Percentiles rank a stretch among this genome's conserved stretches.
Conservation (phyloP, 2,329 filamentous ascomycete species). For the Thermoascus crustaceus region DNA sequence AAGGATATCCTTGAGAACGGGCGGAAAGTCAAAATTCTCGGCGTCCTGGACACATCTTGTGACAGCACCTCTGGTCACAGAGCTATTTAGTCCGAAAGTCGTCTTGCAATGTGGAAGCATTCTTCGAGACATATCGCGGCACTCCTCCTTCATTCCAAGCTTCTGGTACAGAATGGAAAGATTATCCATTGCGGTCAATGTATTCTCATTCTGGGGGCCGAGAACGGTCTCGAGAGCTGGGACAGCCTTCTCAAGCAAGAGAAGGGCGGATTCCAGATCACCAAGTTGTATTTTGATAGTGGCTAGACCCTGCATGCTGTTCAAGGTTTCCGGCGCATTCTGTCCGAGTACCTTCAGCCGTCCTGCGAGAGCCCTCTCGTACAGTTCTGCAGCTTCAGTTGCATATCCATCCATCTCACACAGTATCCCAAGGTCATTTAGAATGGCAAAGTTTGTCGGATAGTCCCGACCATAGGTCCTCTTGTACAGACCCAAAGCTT, state of each 20-base stretch:
- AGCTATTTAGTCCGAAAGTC: conserved; percentile 17
- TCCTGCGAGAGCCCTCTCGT: conserved; percentile 23
- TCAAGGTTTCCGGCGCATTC: conserved; percentile 23
- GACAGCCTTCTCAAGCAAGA: conserved; percentile 21
- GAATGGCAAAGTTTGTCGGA: conserved; percentile 18
- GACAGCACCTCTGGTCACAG: conserved; percentile 18
- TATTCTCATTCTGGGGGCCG: conserved; percentile 20
- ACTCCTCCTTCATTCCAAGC: conserved; percentile 20
- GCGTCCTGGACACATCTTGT: conserved; percentile 19
- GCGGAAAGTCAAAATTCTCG: conserved; percentile 22
- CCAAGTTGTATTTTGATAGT: conserved; percentile 19
- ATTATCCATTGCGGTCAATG: conserved; percentile 22
- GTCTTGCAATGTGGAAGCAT: conserved; percentile 20
- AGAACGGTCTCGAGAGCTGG: conserved; percentile 23
- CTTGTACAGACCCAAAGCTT: conserved; percentile 20
- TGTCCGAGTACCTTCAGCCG: conserved; percentile 21
- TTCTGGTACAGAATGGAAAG: conserved; percentile 22
- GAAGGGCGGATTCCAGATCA: conserved; percentile 20
- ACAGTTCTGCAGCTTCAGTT: conserved; percentile 22
- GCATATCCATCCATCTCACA: conserved; percentile 23
- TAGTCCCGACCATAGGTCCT: conserved; percentile 21
- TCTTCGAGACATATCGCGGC: conserved; percentile 14
- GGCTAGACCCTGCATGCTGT: conserved; percentile 23
- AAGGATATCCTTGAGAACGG: conserved; percentile 18
- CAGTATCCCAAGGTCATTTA: conserved; percentile 21